These are phyloP conservation scores for Orbilia oligospora DNA, from an alignment of 2,329 filamentous ascomycete species.

Conservation along the genomic window DNA sequence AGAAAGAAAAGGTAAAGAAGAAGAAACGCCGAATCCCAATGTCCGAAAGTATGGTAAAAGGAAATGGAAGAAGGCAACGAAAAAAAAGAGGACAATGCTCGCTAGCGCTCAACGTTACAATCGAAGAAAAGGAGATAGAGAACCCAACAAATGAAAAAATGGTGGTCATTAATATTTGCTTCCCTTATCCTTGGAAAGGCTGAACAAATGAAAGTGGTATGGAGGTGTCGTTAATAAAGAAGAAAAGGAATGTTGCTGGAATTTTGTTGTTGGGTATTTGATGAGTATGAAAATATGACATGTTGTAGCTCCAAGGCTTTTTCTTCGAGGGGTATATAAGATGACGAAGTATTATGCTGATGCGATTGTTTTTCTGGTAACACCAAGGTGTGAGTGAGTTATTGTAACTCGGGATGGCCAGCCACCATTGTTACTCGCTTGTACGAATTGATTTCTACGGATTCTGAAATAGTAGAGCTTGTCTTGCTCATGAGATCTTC, in stretches of 20 bases:
- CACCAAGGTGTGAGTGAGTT: conserved; percentile 5
- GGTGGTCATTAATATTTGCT: conserved; percentile 30
- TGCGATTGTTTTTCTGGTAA: not conserved
- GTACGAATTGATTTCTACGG: conserved; percentile 45
- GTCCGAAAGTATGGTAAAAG: conserved; percentile 32
- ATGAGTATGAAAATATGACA: not conserved
- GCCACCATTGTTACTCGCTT: conserved; percentile 60
- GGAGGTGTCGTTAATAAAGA: conserved; percentile 16
- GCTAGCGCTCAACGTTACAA: conserved; percentile 38
- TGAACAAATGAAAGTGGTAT: conserved; percentile 22
- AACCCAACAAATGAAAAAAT: conserved; percentile 33
- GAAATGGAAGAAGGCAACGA: not conserved
- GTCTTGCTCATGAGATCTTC: conserved; percentile 57
- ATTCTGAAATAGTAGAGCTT: conserved; percentile 48
- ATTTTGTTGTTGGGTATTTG: conserved; percentile 5
- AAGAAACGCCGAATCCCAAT: conserved; percentile 52
- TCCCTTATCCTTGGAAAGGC: conserved; percentile 1
- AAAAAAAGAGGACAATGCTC: conserved; percentile 42
- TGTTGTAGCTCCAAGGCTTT: not conserved
- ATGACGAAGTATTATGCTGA: conserved; percentile 1
- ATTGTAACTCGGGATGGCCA: conserved; percentile 56
- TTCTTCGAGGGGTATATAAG: conserved; percentile 10
- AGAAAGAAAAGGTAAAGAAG: conserved; percentile 13
- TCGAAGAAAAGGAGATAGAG: not conserved
- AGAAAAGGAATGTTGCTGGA: not conserved